Evolutionary conservation across 106 monocot genomes (phyloP), one percentile per base, ranked within the genome.

Genomic region (Hemerocallis citrina): DNA sequence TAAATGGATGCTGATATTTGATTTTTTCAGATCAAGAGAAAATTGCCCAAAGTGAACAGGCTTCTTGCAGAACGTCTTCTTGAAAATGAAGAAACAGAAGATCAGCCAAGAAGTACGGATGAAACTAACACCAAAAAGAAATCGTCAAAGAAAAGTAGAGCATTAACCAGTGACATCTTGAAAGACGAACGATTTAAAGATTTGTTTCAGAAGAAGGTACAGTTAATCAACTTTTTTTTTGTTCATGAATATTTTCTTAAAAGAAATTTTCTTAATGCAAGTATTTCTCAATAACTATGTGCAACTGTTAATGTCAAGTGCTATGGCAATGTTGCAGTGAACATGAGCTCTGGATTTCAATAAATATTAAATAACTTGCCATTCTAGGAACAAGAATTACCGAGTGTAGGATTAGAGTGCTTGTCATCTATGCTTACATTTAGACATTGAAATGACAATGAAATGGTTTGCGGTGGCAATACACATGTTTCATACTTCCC

Each of bases 121-220:
- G 84, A 81, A 48, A 21, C 55, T 11, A 57, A 56, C 34, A 55
- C 34, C 5, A 81, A 67, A 49, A 79, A 74, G 54, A 95, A 81
- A 77, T 67, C 60, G 31, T 81, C 68, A 43, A 86, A 79, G 71
- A 86, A 80, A 75, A 80, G 69, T 27, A 96, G 74, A 63, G 74
- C 64, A 42, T 54, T 86, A 33, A 70, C 66, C 17, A 72, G 59
- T 70, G 77, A 85, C 4, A 44, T 93, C 34, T 71, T 90, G 30
- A 69, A 62, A 52, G 95, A 96, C 69, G 74, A 79, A 1, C 90
- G 95, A 48, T 96, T 96, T 48, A 45, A 62, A 38, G 76, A 55
- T 41, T 62, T 96, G 77, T 96, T 96, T 65, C 74, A 78, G 65
- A 79, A 96, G 64, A 76, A 86, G 89, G 95, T 93, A 77, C 38